Percentiles rank a stretch among this genome's conserved stretches.
Evolutionary conservation across 495 filamentous ascomycete genomes (phyloP).

Genomic region (Penicillium mononematosum): DNA sequence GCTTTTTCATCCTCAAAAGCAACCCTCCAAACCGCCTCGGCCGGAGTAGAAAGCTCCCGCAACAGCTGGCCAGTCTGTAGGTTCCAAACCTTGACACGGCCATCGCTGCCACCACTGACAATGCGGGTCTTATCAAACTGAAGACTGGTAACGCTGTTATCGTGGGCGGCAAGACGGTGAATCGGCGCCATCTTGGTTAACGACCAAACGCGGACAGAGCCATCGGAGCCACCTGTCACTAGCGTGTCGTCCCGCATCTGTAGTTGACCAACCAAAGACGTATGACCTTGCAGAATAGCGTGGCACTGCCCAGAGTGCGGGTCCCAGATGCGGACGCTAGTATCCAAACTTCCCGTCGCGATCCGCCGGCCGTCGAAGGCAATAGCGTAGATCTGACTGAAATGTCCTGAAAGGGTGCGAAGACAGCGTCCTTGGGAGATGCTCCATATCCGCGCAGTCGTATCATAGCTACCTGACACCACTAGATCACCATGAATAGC

Average conservation of each 20-base stretch:
- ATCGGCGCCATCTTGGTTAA: conserved; percentile 84
- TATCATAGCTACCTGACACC: conserved; percentile 96
- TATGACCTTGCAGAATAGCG: conserved; percentile 95
- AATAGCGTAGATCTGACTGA: conserved; percentile 98
- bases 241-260: conserved; percentile 93
- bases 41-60: conserved; percentile 82
- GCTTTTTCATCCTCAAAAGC: conserved; percentile 98
- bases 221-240: conserved; percentile 94
- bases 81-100: conserved; percentile 96
- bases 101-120: conserved; percentile 93
- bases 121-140: conserved; percentile 95
- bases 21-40: conserved; percentile 95
- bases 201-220: conserved; percentile 93
- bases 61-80: conserved; percentile 86
- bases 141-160: conserved; percentile 95
- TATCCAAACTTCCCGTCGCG: conserved; percentile 96
- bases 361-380: conserved; percentile 92
- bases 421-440: conserved; percentile 91
- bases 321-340: conserved; percentile 96
- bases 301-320: conserved; percentile 81
- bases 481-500: conserved; percentile 95
- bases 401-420: conserved; percentile 87
- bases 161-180: conserved; percentile 93
- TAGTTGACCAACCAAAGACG: conserved; percentile 93
- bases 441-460: conserved; percentile 94